Evolutionary conservation across 1,139 yeast genomes (phyloP), one percentile per base, ranked within the genome.

Genomic region (Zygosaccharomyces sapae): DNA sequence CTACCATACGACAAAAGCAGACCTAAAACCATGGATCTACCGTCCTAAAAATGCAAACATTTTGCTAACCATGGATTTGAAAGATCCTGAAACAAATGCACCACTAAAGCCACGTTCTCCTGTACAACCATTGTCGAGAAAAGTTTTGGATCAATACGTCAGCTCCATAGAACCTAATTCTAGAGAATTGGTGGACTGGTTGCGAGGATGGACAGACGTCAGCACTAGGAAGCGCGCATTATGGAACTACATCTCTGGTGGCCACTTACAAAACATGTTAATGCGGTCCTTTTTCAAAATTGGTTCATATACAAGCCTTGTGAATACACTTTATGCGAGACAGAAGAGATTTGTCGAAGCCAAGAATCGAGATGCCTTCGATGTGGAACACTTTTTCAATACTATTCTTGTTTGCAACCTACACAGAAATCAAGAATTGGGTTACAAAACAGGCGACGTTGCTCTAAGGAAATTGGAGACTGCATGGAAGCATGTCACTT

Each of bases 31-130:
- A 2, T 61, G 69, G 39, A 71, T 75, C 13, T 76, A 75, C 55
- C 70, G 76, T 56, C 66, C 68, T 20, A 70, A 66, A 67, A 70
- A 74, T 55, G 74, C 76, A 6, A 77, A 80, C 50, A 67, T 62
- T 46, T 70, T 81, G 34, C 62, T 79, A 48, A 74, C 83, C 8
- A 77, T 79, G 64, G 86, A 82, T 58, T 65, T 81, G 46, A 73
- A 75, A 52, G 76, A 74, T 51, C 66, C 69, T 10, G 63, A 59
- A 1, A 63, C 68, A 0, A 72, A 73, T 34, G 54, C 65, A 33
- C 73, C 74, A 36, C 50, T 73, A 10, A 55, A 62, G 6, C 77
- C 79, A 18, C 56, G 66, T 24, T 51, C 51, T 1, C 66, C 69
- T 8, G 69, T 70, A 41, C 62, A 59, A n/a, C 58, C 67, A 2